These are phyloP conservation scores for Triangularia setosa DNA, from an alignment of 2,329 filamentous ascomycete species.

Conservation along the genomic window DNA sequence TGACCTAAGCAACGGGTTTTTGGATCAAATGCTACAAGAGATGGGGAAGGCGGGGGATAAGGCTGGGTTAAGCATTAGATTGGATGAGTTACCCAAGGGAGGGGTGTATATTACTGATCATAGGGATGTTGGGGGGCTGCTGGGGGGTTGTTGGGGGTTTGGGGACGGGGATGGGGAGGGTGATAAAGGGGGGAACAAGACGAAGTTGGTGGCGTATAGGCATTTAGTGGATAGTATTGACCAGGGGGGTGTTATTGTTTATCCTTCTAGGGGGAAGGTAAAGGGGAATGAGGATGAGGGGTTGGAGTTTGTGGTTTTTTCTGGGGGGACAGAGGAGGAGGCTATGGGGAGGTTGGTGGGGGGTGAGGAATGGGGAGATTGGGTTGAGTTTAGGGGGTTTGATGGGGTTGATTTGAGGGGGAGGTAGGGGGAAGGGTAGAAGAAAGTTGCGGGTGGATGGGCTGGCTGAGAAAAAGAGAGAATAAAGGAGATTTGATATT, in stretches of 20 bases:
- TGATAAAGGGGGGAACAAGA: too few species aligned
- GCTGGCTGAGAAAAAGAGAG: background rate
- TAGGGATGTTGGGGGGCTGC: constrained; percentile 34
- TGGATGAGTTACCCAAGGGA: constrained; percentile 35
- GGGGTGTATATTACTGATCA: constrained; percentile 35
- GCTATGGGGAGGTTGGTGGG: constrained; percentile 26
- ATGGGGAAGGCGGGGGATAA: constrained; percentile 38
- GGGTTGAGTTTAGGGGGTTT: constrained; percentile 38
- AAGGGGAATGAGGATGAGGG: constrained; percentile 37
- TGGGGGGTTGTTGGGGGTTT: constrained; percentile 32
- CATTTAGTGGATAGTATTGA: constrained; percentile 32
- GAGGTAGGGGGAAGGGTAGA: background rate
- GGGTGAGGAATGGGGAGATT: constrained; percentile 34
- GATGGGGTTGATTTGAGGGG: constrained; percentile 10
- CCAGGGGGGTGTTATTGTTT: constrained; percentile 29
- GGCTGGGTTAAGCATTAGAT: constrained; percentile 30
- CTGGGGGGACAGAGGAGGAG: constrained; percentile 28
- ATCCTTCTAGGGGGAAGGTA: constrained; percentile 32
- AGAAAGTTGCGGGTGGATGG: background rate
- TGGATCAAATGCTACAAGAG: constrained; percentile 29
- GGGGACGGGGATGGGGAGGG: constrained; percentile 33
- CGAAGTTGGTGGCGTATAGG: constrained; percentile 25
- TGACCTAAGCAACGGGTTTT: constrained; percentile 28
- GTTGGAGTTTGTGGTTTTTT: constrained; percentile 30
- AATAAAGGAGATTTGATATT: too few species aligned